phyloP scores from a whole-genome alignment of 257 asterid genomes.

The Leonotis leonurus region DNA sequence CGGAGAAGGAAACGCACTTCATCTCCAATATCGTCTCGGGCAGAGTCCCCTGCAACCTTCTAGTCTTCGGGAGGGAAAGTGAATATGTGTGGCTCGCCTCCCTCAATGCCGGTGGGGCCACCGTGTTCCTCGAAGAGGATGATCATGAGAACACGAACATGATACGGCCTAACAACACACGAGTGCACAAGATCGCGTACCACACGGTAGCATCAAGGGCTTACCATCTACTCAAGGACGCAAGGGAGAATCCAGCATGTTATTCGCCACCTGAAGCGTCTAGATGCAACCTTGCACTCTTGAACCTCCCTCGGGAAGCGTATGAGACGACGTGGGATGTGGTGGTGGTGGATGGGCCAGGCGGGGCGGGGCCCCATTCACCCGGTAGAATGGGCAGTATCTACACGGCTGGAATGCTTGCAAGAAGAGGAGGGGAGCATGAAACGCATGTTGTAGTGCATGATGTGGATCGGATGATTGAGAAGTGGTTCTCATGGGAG shows the following conservation, averaged over 20 bases:
- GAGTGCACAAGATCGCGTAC: slow-evolving; percentile 42
- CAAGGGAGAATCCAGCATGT: slow-evolving; percentile 40
- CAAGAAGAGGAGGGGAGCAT: slow-evolving; percentile 36
- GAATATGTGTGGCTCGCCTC: slow-evolving; percentile 40
- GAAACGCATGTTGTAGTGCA: slow-evolving; percentile 53
- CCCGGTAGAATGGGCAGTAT: slow-evolving; percentile 82
- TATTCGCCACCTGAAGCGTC: slow-evolving; percentile 31
- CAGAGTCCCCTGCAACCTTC: slow-evolving; percentile 61
- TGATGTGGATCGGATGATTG: slow-evolving; percentile 65
- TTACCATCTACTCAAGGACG: slow-evolving; percentile 48
- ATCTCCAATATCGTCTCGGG: slow-evolving; percentile 37
- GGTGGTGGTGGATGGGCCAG: slow-evolving; percentile 74
- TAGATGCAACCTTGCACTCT: slow-evolving; percentile 47
- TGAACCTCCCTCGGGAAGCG: slow-evolving; percentile 41
- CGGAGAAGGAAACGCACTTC: slow-evolving; percentile 52
- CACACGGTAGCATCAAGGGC: slow-evolving; percentile 60
- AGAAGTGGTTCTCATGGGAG: slow-evolving; percentile 90
- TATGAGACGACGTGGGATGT: slow-evolving; percentile 55
- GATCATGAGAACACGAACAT: slow-evolving; percentile 22
- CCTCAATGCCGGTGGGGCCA: slow-evolving; percentile 47
- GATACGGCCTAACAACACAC: slow-evolving; percentile 17
- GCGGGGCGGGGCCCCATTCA: slow-evolving; percentile 47
- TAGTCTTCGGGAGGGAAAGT: slow-evolving; percentile 52
- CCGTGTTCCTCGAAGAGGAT: slow-evolving; percentile 63
- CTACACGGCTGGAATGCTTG: slow-evolving; percentile 58